phyloP scores from a whole-genome alignment of 73 alveolate genomes.

The Tetrahymena elliotti region DNA sequence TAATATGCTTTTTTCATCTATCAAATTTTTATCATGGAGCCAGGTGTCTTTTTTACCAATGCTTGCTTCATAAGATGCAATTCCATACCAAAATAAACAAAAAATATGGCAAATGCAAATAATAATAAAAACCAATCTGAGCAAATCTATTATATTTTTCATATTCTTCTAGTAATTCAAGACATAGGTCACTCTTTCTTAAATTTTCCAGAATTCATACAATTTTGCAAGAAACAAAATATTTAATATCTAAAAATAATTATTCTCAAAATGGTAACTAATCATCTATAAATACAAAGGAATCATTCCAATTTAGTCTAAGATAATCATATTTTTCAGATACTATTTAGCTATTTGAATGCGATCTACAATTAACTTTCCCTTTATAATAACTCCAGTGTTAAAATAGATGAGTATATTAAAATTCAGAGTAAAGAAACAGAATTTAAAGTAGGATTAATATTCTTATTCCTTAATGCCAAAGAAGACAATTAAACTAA shows the following conservation, averaged over 20 bases:
- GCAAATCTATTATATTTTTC: background rate
- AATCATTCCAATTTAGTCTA: background rate
- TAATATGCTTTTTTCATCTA: background rate
- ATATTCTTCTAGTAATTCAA: background rate
- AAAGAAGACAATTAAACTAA: background rate
- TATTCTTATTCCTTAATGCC: background rate
- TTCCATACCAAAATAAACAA: background rate
- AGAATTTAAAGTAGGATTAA: background rate
- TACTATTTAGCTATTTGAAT: background rate
- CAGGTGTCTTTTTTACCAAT: background rate
- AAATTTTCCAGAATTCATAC: background rate
- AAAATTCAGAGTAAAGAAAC: background rate
- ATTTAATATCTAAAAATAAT: background rate
- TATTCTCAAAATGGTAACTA: background rate
- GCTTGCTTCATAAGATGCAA: background rate
- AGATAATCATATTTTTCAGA: background rate
- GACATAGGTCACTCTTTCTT: background rate
- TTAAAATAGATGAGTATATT: background rate
- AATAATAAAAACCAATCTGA: background rate
- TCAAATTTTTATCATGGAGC: background rate
- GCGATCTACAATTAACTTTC: background rate
- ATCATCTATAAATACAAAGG: background rate
- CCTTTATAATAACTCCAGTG: background rate
- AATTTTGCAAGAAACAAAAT: background rate
- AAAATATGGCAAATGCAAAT: background rate